These are phyloP conservation scores for Blastobotrys terrestris DNA, from an alignment of 805 yeast genomes.

Conservation along the genomic window DNA sequence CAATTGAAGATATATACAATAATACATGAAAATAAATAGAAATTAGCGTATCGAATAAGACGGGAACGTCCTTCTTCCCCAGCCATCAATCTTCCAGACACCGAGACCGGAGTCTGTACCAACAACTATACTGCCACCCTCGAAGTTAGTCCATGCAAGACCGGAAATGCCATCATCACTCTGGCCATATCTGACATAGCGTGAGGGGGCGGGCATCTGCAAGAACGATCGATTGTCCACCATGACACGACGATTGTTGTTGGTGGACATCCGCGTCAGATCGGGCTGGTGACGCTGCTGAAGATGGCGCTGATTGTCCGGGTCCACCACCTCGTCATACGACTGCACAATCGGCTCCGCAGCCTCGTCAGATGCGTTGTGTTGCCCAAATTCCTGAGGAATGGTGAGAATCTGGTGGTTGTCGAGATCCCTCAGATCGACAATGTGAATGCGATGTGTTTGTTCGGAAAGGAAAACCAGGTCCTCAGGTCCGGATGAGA, in stretches of 20 bases:
- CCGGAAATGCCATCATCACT: slow-evolving; percentile 52
- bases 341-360: slow-evolving; percentile 2
- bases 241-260: not conserved
- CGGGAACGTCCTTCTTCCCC: slow-evolving; percentile 24
- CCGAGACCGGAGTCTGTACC: slow-evolving; percentile 65
- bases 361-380: not conserved
- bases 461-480: slow-evolving; percentile 75
- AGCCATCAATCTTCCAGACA: slow-evolving; percentile 56
- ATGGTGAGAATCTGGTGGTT: slow-evolving; percentile 64
- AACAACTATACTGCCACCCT: slow-evolving; percentile 48
- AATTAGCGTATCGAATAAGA: slow-evolving; percentile 20
- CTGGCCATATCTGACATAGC: slow-evolving; percentile 9
- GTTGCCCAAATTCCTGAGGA: slow-evolving; percentile 17
- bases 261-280: not conserved
- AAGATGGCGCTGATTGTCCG: not conserved
- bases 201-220: not conserved
- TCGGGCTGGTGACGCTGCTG: slow-evolving; percentile 3
- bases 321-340: not conserved
- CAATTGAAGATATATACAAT: not conserved
- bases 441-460: slow-evolving; percentile 76
- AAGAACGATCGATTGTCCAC: not conserved
- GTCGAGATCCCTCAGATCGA: slow-evolving; percentile 67
- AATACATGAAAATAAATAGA: not conserved
- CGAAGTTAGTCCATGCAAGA: slow-evolving; percentile 48
- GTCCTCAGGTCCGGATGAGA: slow-evolving; percentile 65